A percentile compares a stretch with the other conserved stretches of the same genome.
phyloP scores from a whole-genome alignment of 306 rosid species.

The Biancaea sappan region DNA sequence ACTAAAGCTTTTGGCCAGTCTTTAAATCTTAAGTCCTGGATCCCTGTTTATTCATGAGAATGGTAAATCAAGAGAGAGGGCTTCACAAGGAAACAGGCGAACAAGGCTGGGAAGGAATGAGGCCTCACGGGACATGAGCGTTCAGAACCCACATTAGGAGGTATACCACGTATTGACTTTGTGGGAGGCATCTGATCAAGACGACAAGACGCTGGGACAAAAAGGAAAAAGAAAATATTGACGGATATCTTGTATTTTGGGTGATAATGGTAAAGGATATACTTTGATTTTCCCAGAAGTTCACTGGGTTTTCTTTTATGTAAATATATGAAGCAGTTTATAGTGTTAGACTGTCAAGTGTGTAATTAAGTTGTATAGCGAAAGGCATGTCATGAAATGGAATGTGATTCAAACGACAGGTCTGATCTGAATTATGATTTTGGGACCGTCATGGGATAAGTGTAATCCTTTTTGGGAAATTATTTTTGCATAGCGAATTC shows the following conservation, averaged over 20 bases:
- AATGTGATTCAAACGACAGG: constrained; percentile 43
- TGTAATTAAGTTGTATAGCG: constrained; percentile 72
- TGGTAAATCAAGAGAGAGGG: constrained; percentile 50
- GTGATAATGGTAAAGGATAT: constrained; percentile 40
- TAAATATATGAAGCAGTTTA: constrained; percentile 60
- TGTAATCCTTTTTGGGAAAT: constrained; percentile 28
- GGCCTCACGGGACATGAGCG: constrained; percentile 28
- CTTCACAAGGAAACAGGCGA: constrained; percentile 44
- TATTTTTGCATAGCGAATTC: not conserved
- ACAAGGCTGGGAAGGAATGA: constrained; percentile 37
- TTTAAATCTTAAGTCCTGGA: constrained; percentile 45
- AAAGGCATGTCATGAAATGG: constrained; percentile 44
- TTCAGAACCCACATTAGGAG: constrained; percentile 30
- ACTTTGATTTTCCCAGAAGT: constrained; percentile 37
- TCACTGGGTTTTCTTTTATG: constrained; percentile 44
- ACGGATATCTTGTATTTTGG: constrained; percentile 40
- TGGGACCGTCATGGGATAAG: constrained; percentile 43
- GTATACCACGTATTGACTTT: constrained; percentile 19
- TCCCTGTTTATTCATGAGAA: constrained; percentile 36
- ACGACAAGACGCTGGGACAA: constrained; percentile 27
- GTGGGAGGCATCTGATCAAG: constrained; percentile 41
- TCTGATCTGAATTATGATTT: constrained; percentile 27
- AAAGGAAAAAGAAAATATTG: constrained; percentile 34
- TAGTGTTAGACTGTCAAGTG: constrained; percentile 40
- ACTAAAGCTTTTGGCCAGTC: constrained; percentile 54